Evolutionary conservation across 2,329 filamentous ascomycete genomes (phyloP).

Genomic region (Colletotrichum lupini): DNA sequence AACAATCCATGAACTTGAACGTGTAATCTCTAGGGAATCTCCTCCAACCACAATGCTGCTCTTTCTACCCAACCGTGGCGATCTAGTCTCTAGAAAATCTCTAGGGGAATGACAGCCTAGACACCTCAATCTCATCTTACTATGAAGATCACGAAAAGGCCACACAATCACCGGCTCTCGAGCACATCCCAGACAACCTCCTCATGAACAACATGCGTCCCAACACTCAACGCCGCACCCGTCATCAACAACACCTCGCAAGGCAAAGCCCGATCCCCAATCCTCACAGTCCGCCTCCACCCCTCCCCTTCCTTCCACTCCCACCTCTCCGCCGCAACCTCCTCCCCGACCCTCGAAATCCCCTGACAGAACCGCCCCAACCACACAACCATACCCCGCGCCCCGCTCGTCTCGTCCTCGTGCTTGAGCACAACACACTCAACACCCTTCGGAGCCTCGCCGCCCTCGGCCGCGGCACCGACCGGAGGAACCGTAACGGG

Average conservation of each 20-base stretch:
- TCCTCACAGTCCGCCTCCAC: constrained; percentile 50
- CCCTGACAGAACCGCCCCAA: constrained; percentile 68
- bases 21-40: too few species aligned
- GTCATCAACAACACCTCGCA: constrained; percentile 42
- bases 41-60: too few species aligned
- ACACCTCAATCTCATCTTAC: not conserved
- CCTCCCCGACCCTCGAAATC: constrained; percentile 57
- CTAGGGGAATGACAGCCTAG: not conserved
- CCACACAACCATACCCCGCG: constrained; percentile 62
- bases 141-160: not conserved
- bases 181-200: constrained; percentile 48
- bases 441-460: constrained; percentile 12
- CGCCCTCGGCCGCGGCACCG: constrained; percentile 31
- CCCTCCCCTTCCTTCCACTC: constrained; percentile 47
- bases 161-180: constrained; percentile 39
- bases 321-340: constrained; percentile 66
- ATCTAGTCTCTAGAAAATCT: too few species aligned
- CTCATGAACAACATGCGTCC: constrained; percentile 38
- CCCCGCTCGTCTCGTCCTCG: constrained; percentile 43
- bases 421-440: constrained; percentile 54
- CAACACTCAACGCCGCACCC: constrained; percentile 32
- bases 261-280: constrained; percentile 49
- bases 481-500: constrained; percentile 34
- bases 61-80: too few species aligned
- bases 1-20: too few species aligned